Evolutionary conservation across 225 moss, liverwort and hornwort genomes (phyloP).

Genomic region (Asterella californica): DNA sequence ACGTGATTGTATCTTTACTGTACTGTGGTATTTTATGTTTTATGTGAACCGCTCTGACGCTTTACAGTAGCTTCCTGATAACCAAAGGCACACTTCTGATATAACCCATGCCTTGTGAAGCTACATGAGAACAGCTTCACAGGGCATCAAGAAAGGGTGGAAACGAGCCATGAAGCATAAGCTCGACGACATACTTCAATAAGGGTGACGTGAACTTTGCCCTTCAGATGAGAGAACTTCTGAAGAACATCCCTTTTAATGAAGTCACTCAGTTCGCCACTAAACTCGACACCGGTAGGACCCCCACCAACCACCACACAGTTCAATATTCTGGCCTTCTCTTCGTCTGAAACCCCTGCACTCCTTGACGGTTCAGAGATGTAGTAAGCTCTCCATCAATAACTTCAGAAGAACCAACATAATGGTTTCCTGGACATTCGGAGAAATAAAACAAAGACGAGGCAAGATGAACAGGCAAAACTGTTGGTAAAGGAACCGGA

Average conservation of each 20-base stretch:
- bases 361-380: background rate
- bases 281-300: conserved; percentile 94
- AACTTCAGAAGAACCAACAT: background rate
- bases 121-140: no score
- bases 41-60: background rate
- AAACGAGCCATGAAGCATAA: background rate
- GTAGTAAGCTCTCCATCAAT: background rate
- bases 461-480: no score
- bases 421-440: no score
- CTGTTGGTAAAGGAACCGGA: no score
- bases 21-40: no score
- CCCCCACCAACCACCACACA: conserved; percentile 93
- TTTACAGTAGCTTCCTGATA: no score
- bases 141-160: no score
- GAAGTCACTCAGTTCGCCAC: conserved; percentile 93
- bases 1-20: no score
- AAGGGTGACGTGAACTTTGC: conserved; percentile 63
- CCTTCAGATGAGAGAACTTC: conserved; percentile 73
- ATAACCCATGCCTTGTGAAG: no score
- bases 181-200: conserved; percentile 47
- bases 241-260: conserved; percentile 63
- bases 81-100: no score
- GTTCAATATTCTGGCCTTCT: conserved; percentile 57
- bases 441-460: no score
- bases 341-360: conserved; percentile 53